phyloP scores from a whole-genome alignment of 148 eudicot genomes.

The Nepenthes mirabilis region DNA sequence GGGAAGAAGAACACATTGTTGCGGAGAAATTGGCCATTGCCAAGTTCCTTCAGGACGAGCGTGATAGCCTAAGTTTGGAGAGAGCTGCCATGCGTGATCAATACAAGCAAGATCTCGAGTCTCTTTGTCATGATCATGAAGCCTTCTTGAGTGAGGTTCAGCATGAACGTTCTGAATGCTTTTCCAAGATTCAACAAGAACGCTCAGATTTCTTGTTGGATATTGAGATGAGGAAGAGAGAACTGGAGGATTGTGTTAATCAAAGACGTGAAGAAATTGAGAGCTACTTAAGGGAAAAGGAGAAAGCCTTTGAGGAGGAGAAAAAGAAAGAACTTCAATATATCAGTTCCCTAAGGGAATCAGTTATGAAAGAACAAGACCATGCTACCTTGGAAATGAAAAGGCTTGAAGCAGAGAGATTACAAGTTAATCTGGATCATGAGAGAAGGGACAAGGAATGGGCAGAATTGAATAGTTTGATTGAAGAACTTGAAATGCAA shows the following conservation, averaged over 20 bases:
- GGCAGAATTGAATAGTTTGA: constrained; percentile 62
- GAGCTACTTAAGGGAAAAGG: constrained; percentile 58
- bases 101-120: constrained; percentile 49
- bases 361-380: constrained; percentile 48
- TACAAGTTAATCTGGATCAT: constrained; percentile 64
- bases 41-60: constrained; percentile 61
- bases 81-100: constrained; percentile 60
- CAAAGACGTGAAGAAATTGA: constrained; percentile 88
- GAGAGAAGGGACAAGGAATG: constrained; percentile 80
- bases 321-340: constrained; percentile 60
- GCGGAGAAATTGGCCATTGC: constrained; percentile 45
- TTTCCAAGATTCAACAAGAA: constrained; percentile 75
- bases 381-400: constrained; percentile 45
- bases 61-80: constrained; percentile 65
- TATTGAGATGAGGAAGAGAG: constrained; percentile 66
- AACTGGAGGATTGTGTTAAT: constrained; percentile 56
- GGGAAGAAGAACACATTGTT: constrained; percentile 61
- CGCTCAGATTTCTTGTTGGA: constrained; percentile 61
- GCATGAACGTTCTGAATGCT: constrained; percentile 67
- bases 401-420: constrained; percentile 65
- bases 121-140: constrained; percentile 65
- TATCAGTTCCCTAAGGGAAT: constrained; percentile 49
- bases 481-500: constrained; percentile 73
- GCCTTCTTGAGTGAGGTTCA: constrained; percentile 57
- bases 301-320: constrained; percentile 60